Evolutionary conservation across 208 protist species (phyloP), one percentile per base, ranked within the genome.

Genomic region (Jaenimonas drosophilae): DNA sequence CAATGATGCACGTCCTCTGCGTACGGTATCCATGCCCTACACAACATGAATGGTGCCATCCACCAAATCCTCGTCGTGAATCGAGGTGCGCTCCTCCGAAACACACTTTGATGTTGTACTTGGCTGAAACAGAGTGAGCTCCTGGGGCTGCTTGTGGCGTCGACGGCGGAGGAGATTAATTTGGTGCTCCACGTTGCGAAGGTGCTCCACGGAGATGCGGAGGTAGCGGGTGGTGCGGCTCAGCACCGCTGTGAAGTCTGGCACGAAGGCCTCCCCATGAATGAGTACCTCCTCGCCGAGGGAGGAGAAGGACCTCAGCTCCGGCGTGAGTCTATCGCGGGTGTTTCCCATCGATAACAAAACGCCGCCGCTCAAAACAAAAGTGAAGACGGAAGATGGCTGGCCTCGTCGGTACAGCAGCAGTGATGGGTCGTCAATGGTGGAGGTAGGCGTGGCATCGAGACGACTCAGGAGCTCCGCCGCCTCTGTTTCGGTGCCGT

Each of bases 161-260:
- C 20, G 23, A 31, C 12, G 21, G 7, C n/a, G 42, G 7, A 34
- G 6, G 7, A 16, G 20, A 21, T 48, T 48, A 11, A 48, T 21
- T 32, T 48, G 24, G 7, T 26, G 16, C 31, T 33, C 20, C 34
- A 62, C 63, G 32, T 60, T 41, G 9, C 36, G 23, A 16, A 84
- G 49, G n/a, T 83, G 73, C 14, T 64, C 53, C 19, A 51, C 47
- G 1, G 71, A 76, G 37, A 91, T 64, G 25, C 54, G 57, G 19
- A 89, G 40, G 25, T 68, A 62, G 3, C 76, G 65, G 20, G 65
- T 85, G 26, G 59, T 59, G 14, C 67, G 59, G 0, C 68, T 61
- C 5, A 87, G 52, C 9, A 70, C 30, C 3, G 77, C 82, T 4
- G 82, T 85, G 63, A 76, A 91, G 47, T 76, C 71, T 7, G 82